Percentiles rank a stretch among this genome's conserved stretches.
These are phyloP conservation scores for Aspergillus sergii DNA, from an alignment of 2,329 filamentous ascomycete species.

Conservation along the genomic window DNA sequence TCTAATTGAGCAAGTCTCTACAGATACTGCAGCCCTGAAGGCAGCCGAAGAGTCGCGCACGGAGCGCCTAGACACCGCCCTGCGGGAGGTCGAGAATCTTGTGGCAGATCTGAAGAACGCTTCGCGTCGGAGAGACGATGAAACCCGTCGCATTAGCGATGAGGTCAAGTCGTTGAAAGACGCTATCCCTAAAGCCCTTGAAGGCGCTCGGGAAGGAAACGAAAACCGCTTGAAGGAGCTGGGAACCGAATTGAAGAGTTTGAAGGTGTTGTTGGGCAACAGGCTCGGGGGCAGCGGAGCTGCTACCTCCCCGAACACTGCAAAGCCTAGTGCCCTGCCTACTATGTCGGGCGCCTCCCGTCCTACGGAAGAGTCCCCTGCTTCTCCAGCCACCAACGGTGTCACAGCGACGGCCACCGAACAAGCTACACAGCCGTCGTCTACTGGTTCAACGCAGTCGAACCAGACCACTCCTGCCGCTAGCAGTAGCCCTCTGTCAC, in stretches of 20 bases:
- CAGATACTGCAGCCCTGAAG: slow-evolving; percentile 88
- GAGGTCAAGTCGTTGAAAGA: slow-evolving; percentile 83
- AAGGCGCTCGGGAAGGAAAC: slow-evolving; percentile 81
- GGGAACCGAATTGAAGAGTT: slow-evolving; percentile 81
- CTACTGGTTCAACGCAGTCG: slow-evolving; percentile 32
- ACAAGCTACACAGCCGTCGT: slow-evolving; percentile 27
- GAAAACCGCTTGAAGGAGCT: slow-evolving; percentile 83
- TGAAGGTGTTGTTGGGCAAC: slow-evolving; percentile 82
- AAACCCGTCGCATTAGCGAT: slow-evolving; percentile 80
- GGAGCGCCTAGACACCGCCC: slow-evolving; percentile 76
- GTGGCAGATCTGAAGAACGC: slow-evolving; percentile 79
- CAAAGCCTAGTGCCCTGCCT: slow-evolving; percentile 32
- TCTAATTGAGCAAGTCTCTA: slow-evolving; percentile 86
- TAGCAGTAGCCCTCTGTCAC: slow-evolving; percentile 51
- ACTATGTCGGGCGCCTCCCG: slow-evolving; percentile 24
- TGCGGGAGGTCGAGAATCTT: slow-evolving; percentile 82
- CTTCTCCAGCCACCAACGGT: slow-evolving; percentile 28
- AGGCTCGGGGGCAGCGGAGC: slow-evolving; percentile 51
- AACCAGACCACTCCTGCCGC: slow-evolving; percentile 34
- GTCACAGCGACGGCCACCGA: slow-evolving; percentile 31
- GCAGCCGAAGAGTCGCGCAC: slow-evolving; percentile 81
- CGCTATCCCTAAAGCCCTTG: slow-evolving; percentile 83
- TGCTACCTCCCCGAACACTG: slow-evolving; percentile 33
- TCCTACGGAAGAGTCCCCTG: slow-evolving; percentile 24
- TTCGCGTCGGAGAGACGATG: slow-evolving; percentile 80